Conservation (phyloP, 352 stramenopile genomes). For the Phytophthora crassamura region DNA sequence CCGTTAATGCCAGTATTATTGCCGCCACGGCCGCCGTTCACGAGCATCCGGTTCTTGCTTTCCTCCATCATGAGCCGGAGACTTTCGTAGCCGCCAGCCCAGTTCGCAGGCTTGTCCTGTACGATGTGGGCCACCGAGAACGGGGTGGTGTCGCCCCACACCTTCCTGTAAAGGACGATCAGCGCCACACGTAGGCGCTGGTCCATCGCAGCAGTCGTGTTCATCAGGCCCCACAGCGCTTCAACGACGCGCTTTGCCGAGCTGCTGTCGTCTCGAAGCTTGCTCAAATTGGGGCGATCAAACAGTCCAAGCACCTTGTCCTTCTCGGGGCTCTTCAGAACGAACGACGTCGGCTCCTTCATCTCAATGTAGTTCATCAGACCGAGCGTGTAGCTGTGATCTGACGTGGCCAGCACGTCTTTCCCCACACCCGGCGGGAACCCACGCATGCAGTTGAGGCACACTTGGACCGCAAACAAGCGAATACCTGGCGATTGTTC, state of each 20-base stretch:
- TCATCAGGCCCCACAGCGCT: conserved; percentile 81
- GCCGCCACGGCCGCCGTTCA: conserved; percentile 34
- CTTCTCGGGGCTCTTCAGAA: conserved; percentile 78
- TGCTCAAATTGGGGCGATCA: conserved; percentile 56
- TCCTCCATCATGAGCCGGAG: conserved; percentile 87
- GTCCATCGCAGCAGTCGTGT: conserved; percentile 60
- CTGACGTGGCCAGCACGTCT: conserved; percentile 80
- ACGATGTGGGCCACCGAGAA: conserved; percentile 84
- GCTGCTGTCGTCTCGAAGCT: conserved; percentile 79
- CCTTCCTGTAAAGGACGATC: conserved; percentile 77
- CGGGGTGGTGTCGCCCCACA: conserved; percentile 86
- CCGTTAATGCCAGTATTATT: conserved; percentile 21
- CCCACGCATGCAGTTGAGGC: conserved; percentile 80
- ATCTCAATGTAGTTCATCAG: conserved; percentile 83
- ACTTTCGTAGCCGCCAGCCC: conserved; percentile 83
- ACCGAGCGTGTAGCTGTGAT: conserved; percentile 83
- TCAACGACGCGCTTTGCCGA: conserved; percentile 74
- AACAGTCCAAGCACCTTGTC: conserved; percentile 77
- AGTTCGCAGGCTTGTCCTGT: conserved; percentile 79
- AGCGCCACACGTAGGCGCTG: conserved; percentile 80
- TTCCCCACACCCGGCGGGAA: conserved; percentile 76
- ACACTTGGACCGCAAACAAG: conserved; percentile 80
- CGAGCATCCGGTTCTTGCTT: conserved; percentile 68
- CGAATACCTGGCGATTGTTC: conserved; percentile 79
- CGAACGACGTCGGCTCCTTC: conserved; percentile 75